Evolutionary conservation across 169 alveolate genomes (phyloP).

Genomic region (Plasmodium inui): DNA sequence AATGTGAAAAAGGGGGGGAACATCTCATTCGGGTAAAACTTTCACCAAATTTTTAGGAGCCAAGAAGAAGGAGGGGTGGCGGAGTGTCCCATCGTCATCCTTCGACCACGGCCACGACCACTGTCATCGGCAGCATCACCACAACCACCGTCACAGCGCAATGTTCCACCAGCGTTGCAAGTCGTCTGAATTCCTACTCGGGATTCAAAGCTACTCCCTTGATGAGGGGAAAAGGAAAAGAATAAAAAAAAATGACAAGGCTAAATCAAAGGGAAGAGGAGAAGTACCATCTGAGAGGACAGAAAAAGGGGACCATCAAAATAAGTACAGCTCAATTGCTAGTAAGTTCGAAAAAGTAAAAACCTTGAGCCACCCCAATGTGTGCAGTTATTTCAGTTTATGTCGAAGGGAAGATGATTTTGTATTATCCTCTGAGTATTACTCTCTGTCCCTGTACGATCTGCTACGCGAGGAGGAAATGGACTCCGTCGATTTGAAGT

Average conservation of each 20-base stretch:
- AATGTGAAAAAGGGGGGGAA: not conserved
- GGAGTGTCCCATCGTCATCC: not conserved
- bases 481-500: constrained; percentile 10
- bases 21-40: not conserved
- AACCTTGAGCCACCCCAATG: constrained; percentile 35
- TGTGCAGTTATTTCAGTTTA: constrained; percentile 36
- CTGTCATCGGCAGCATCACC: too few species aligned
- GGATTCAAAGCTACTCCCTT: constrained; percentile 50
- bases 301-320: not conserved
- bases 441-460: constrained; percentile 36
- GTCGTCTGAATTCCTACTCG: constrained; percentile 58
- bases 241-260: not conserved
- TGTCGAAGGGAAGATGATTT: constrained; percentile 28
- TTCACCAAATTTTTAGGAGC: not conserved
- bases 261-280: not conserved
- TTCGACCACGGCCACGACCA: not conserved
- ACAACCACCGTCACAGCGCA: not conserved
- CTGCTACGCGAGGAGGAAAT: constrained; percentile 15
- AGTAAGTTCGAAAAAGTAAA: constrained; percentile 57
- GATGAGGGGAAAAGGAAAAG: not conserved
- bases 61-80: not conserved
- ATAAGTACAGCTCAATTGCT: constrained; percentile 17
- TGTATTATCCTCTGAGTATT: constrained; percentile 38
- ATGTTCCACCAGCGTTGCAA: constrained; percentile 29
- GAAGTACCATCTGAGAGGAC: not conserved